These are phyloP conservation scores for Petunia hybrid DNA, from an alignment of 305 asterid species.

Conservation along the genomic window DNA sequence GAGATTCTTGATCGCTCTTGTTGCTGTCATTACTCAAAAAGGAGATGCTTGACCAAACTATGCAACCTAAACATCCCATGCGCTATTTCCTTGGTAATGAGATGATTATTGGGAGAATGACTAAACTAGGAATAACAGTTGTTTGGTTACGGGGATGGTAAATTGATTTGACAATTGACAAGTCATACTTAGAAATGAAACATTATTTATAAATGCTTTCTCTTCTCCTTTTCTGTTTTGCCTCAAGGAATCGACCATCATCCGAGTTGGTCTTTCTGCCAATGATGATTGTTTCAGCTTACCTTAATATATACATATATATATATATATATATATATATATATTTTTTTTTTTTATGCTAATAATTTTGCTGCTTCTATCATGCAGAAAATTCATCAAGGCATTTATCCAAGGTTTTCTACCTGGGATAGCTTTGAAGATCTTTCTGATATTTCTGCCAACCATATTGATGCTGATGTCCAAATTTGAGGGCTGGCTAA, in stretches of 20 bases:
- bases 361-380: slow-evolving; percentile 29
- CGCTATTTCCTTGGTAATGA: not conserved
- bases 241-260: not conserved
- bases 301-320: not conserved
- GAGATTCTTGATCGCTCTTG: not conserved
- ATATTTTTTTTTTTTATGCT: slow-evolving; percentile 24
- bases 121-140: no score
- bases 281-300: slow-evolving; percentile 8
- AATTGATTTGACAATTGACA: not conserved
- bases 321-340: not conserved
- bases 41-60: not conserved
- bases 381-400: slow-evolving; percentile 75
- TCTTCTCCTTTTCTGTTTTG: not conserved
- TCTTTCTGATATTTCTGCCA: slow-evolving; percentile 86
- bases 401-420: slow-evolving; percentile 87
- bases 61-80: not conserved
- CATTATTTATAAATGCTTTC: not conserved
- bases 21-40: slow-evolving; percentile 8
- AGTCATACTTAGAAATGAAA: not conserved
- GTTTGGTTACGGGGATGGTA: no score
- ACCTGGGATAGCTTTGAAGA: slow-evolving; percentile 94
- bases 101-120: not conserved
- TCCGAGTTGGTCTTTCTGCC: slow-evolving; percentile 3
- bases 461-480: slow-evolving; percentile 87
- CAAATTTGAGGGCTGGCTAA: slow-evolving; percentile 82